Evolutionary conservation across 306 rosid species (phyloP), one percentile per base, ranked within the genome.

Genomic region (Rubus parviflorus): DNA sequence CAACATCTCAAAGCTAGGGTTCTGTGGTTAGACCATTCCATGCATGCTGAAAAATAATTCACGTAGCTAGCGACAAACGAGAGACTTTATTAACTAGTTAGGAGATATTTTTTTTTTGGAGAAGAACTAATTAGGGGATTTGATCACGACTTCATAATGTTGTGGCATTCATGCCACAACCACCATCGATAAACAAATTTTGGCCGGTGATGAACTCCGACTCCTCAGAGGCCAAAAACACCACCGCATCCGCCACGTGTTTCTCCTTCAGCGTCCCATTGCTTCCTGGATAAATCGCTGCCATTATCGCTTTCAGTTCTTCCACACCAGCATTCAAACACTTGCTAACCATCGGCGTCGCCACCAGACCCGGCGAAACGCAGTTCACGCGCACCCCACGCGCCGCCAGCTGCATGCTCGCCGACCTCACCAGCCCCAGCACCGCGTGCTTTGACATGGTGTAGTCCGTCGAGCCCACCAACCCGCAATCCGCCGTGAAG

Each of bases 381-480:
- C 83, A 72, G 48, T 83, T 83, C 70, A 83, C 86, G 3, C 81
- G 54, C 3, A 83, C 76, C 60, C 83, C 86, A 8, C 63, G 10
- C 60, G 0, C 45, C 2, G 57, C 83, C 3, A 79, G 81, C 78
- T 79, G 86, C 58, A 43, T 5, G 51, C 86, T 83, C 51, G 86
- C 86, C 6, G 81, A 75, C 38, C 83, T 56, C 54, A 79, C 67
- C 72, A 83, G 61, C 42, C 86, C 86, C 14, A 83, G 14, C 25
- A 83, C 86, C 4, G 81, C 81, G 23, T 83, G 83, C 78, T 83
- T 83, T 52, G 83, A 83, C 86, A 83, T 79, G 2, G 30, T 25
- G 70, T 77, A 81, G 65, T 54, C 78, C 52, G 75, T 79, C 48
- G 0, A 1, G 0, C 0, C 1, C 2, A 4, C 14, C 20, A 4